phyloP scores from a whole-genome alignment of 2,329 filamentous ascomycete species.

The Clonostachys sp. region DNA sequence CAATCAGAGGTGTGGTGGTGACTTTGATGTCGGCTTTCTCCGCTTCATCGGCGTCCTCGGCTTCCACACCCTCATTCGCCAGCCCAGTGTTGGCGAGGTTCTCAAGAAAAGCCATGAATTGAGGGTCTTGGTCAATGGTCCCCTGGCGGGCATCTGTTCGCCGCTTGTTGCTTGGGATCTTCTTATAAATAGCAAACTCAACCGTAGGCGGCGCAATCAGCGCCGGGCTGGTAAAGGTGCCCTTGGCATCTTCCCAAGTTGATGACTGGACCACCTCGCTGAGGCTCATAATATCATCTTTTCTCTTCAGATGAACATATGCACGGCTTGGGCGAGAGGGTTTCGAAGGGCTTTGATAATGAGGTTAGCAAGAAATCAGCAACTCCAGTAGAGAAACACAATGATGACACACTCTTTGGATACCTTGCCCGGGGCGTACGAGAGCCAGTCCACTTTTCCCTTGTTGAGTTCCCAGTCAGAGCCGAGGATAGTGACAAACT shows the following conservation, averaged over 20 bases:
- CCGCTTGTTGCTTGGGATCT: conserved; percentile 69
- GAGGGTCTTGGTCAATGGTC: conserved; percentile 92
- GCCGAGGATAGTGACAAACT: conserved; percentile 70
- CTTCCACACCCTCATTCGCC: conserved; percentile 36
- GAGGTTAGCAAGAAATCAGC: no score
- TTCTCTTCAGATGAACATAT: conserved; percentile 76
- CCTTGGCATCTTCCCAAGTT: conserved; percentile 77
- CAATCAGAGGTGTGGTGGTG: conserved; percentile 82
- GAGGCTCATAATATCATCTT: conserved; percentile 62
- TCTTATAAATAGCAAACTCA: conserved; percentile 81
- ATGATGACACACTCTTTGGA: conserved; percentile 67
- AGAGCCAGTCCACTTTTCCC: conserved; percentile 81
- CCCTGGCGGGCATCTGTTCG: conserved; percentile 82
- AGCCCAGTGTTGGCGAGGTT: conserved; percentile 68
- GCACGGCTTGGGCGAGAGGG: conserved; percentile 75
- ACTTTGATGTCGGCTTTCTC: conserved; percentile 53
- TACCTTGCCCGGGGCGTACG: conserved; percentile 63
- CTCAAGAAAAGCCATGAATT: conserved; percentile 92
- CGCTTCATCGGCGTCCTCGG: conserved; percentile 32
- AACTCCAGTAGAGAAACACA: not conserved
- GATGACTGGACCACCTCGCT: conserved; percentile 65
- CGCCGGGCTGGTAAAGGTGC: conserved; percentile 65
- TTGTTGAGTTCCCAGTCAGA: conserved; percentile 76
- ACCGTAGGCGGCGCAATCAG: conserved; percentile 75
- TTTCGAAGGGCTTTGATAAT: conserved; percentile 65